Conservation (phyloP, 176 grass and related monocot genomes). For the barley (Hordeum vulgare) region MorexV3_pseudomolecules_assembly NC_058523.1:227816771-227817270, state of each 20-base stretch:
- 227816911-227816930: conserved; percentile 89
- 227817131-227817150: background rate
- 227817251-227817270: background rate
- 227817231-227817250: background rate
- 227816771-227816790: conserved; percentile 88
- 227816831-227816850: conserved; percentile 93
- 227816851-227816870: conserved; percentile 79
- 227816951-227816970: background rate
- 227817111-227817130: background rate
- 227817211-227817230: background rate
- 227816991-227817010: background rate
- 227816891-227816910: conserved; percentile 91
- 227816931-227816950: conserved; percentile 59
- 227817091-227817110: background rate
- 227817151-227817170: background rate
- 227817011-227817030: background rate
- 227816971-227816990: background rate
- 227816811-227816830: conserved; percentile 94
- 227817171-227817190: background rate
- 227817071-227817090: background rate
- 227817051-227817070: conserved; percentile 8
- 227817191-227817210: too few relatives aligned
- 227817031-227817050: background rate
- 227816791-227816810: conserved; percentile 84
- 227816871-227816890: conserved; percentile 97